Conservation (phyloP, 495 filamentous ascomycete species). For the Podospora bellae-mahoneyi region DNA sequence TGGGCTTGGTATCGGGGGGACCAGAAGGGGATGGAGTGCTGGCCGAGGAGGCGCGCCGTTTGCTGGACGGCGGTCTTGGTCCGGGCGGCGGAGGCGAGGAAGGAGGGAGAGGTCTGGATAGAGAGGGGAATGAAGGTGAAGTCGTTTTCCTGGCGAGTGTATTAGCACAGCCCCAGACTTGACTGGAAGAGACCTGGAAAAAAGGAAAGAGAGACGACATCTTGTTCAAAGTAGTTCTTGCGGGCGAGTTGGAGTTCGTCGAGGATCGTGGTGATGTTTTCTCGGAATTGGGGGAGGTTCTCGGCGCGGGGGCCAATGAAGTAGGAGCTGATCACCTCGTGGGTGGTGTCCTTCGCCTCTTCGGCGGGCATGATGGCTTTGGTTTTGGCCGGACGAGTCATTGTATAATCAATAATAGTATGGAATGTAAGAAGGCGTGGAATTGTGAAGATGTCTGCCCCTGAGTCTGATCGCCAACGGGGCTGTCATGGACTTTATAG, state of each 20-base stretch:
- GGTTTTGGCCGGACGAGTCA: background rate
- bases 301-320: constrained; percentile 45
- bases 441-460: background rate
- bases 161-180: no score
- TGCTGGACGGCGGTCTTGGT: constrained; percentile 26
- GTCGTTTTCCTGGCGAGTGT: constrained; percentile 7
- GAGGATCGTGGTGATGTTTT: constrained; percentile 36
- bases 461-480: background rate
- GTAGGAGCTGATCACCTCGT: constrained; percentile 40
- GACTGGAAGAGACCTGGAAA: background rate
- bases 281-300: constrained; percentile 39
- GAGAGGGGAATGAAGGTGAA: constrained; percentile 36
- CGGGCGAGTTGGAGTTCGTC: constrained; percentile 34
- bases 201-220: constrained; percentile 22
- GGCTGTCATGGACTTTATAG: background rate
- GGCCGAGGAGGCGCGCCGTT: constrained; percentile 4
- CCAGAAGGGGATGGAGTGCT: constrained; percentile 44
- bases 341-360: constrained; percentile 19
- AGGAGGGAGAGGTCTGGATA: constrained; percentile 29
- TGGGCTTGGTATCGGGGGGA: constrained; percentile 46
- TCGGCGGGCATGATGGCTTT: background rate
- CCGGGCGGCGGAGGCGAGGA: constrained; percentile 28
- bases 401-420: background rate
- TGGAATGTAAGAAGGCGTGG: no score
- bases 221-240: constrained; percentile 30